A percentile compares a stretch with the other conserved stretches of the same genome.
Conservation (phyloP, 2,329 filamentous ascomycete species). For the Pochonia chlamydosporia region DNA sequence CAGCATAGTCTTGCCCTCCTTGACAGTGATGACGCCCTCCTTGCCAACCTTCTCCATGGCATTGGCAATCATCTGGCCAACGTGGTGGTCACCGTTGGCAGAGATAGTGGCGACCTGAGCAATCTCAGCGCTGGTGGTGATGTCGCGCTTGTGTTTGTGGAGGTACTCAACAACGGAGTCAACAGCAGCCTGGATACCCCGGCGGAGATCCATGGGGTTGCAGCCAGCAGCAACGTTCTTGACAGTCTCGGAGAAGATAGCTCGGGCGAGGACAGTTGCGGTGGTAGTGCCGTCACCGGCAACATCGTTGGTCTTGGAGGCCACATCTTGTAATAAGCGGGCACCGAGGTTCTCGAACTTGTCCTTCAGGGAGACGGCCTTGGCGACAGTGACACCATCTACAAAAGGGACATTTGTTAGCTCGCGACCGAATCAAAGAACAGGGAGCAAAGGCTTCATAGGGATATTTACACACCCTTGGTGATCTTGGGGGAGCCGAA, state of each 20-base stretch:
- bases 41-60: constrained; percentile 99
- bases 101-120: constrained; percentile 97
- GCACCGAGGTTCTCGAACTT: constrained; percentile 99
- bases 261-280: constrained; percentile 90
- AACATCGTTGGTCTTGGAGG: constrained; percentile 98
- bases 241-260: constrained; percentile 99
- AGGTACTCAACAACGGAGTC: constrained; percentile 92
- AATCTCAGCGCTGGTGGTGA: constrained; percentile 95
- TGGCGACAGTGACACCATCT: constrained; percentile 88
- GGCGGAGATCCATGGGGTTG: constrained; percentile 98
- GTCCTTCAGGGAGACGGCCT: constrained; percentile 89
- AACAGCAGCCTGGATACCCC: constrained; percentile 94
- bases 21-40: constrained; percentile 99
- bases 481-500: constrained; percentile 99
- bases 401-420: constrained; percentile 12
- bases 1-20: constrained; percentile 98
- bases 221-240: constrained; percentile 99
- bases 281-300: constrained; percentile 98
- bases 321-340: constrained; percentile 93
- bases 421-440: background rate
- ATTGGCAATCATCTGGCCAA: constrained; percentile 91
- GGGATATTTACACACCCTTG: constrained; percentile 59
- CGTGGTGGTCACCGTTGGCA: constrained; percentile 92
- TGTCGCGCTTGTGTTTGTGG: constrained; percentile 93
- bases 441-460: background rate